phyloP scores from a whole-genome alignment of 345 rosid genomes.

The Gossypium anomalum region DNA sequence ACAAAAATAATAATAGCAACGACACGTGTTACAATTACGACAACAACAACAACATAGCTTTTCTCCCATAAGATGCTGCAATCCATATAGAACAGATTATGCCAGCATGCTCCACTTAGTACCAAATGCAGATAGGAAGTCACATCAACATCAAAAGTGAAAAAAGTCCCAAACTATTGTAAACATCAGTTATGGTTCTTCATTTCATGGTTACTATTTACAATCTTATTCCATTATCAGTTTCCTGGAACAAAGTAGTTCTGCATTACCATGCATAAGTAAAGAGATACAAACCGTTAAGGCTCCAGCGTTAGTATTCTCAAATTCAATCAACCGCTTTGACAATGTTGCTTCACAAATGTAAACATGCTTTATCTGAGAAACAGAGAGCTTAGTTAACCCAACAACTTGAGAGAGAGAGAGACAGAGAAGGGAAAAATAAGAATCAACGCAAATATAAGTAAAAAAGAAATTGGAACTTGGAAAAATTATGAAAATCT shows the following conservation, averaged over 20 bases:
- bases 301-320: constrained; percentile 74
- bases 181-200: neutral
- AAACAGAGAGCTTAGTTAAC: neutral
- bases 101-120: neutral
- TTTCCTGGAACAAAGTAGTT: neutral
- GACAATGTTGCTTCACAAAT: constrained; percentile 89
- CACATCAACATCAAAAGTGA: neutral
- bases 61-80: constrained; percentile 10
- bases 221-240: neutral
- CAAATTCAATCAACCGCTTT: constrained; percentile 86
- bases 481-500: too few relatives aligned
- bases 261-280: neutral
- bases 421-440: neutral
- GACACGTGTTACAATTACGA: neutral
- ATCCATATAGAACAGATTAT: neutral
- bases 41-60: neutral
- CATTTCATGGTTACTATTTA: neutral
- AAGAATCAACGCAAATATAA: neutral
- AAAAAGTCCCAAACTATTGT: neutral
- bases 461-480: constrained; percentile 2
- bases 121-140: neutral
- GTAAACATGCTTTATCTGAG: constrained; percentile 73
- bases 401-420: neutral
- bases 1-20: neutral
- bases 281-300: constrained; percentile 58